Evolutionary conservation across 495 filamentous ascomycete genomes (phyloP), one percentile per base, ranked within the genome.

Genomic region (Penicillium argentinense): DNA sequence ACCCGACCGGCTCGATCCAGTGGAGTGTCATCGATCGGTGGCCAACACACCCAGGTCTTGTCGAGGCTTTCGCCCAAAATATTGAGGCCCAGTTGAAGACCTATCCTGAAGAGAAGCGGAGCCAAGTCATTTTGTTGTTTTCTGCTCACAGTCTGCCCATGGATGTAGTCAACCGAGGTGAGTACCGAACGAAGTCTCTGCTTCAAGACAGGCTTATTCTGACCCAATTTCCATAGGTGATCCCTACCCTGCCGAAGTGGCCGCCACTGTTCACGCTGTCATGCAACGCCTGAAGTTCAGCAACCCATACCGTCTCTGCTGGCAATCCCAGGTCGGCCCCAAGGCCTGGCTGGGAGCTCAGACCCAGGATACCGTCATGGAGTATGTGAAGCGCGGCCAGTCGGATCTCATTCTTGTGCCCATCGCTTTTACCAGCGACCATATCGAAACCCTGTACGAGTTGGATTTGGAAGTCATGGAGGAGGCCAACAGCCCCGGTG

Each of bases 21-120:
- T 99, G 95, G 95, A 96, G 90, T 64, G 95, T 97, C 49, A 97
- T 98, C 63, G 95, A 98, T 65, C 82, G 95, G 42, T 99, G 95
- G 95, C 93, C 93, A 4, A 80, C 82, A 16, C 95, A 99, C 63
- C 78, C 84, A 1, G 95, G 95, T 12, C 72, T 97, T 5, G 88
- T 97, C 1, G 86, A 96, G 59, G 89, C 91, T 2, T 88, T 99
- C 63, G 92, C 91, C 3, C 79, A 79, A 51, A 96, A 97, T 55
- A 88, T 99, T 29, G 88, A 96, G 61, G 80, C 78, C 29, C 87
- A 85, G 46, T 69, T 99, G 26, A 77, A 78, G 26, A 85, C 85
- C 22, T 99, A 97, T 60, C 88, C 91, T 0, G 78, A 82, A 60
- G 89, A 91, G 39, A 78, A 80, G 53, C 74, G 89, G 42, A 77